Conservation (phyloP, 108 stramenopile species). For the Nitzschia inconspicua region DNA sequence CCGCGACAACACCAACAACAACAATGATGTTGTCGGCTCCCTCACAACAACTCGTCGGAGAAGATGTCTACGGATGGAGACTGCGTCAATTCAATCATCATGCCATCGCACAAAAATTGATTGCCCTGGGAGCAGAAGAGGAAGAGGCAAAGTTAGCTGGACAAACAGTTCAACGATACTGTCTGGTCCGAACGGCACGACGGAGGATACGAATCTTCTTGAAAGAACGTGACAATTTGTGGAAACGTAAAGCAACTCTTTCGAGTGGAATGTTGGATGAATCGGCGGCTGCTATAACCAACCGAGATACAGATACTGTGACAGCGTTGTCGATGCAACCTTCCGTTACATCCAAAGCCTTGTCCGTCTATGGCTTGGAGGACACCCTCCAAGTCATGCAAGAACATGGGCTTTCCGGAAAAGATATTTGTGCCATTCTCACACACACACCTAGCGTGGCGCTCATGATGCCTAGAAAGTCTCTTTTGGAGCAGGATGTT, state of each 20-base stretch:
- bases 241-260: no score
- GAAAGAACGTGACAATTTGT: conserved; percentile 54
- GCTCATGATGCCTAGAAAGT: conserved; percentile 50
- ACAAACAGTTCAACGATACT: conserved; percentile 52
- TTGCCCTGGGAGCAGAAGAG: conserved; percentile 40
- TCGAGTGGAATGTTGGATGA: no score
- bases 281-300: not conserved
- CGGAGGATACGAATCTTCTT: conserved; percentile 61
- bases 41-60: not conserved
- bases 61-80: conserved; percentile 22
- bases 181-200: conserved; percentile 47
- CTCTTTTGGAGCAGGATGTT: not conserved
- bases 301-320: not conserved
- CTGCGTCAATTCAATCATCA: conserved; percentile 58
- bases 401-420: conserved; percentile 60
- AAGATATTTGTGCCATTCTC: conserved; percentile 58
- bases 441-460: conserved; percentile 70
- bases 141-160: conserved; percentile 46
- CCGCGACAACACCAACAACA: not conserved
- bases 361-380: conserved; percentile 51
- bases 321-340: not conserved
- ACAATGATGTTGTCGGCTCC: not conserved
- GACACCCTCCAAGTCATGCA: conserved; percentile 46
- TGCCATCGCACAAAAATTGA: conserved; percentile 45
- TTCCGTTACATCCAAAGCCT: conserved; percentile 2